phyloP scores from a whole-genome alignment of 495 filamentous ascomycete species.

The Neurospora cerealis region DNA sequence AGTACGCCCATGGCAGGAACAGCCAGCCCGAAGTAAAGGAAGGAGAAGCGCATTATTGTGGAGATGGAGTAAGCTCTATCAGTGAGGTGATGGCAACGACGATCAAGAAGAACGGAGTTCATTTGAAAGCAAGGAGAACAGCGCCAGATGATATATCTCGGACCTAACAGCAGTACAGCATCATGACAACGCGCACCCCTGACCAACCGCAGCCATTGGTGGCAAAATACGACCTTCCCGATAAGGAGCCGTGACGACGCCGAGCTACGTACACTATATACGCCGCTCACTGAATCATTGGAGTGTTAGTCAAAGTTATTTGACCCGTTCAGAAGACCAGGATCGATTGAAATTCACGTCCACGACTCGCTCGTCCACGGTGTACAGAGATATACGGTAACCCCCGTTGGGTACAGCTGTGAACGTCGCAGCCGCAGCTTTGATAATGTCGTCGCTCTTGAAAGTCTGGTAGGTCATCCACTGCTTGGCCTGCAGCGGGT shows the following conservation, averaged over 20 bases:
- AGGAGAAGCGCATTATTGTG: neutral
- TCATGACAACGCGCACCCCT: neutral
- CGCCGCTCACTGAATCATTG: neutral
- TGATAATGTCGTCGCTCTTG: neutral
- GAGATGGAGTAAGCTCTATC: neutral
- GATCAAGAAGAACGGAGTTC: neutral
- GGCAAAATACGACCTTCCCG: neutral
- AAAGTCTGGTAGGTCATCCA: no score
- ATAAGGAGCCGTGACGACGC: neutral
- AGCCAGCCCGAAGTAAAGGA: neutral
- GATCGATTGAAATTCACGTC: neutral
- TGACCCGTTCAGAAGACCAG: neutral
- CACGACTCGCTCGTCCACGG: neutral
- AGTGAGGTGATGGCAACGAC: neutral
- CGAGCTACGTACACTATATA: neutral
- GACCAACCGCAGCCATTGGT: neutral
- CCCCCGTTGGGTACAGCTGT: neutral
- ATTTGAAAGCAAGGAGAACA: neutral
- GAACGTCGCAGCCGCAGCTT: neutral
- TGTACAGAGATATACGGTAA: neutral
- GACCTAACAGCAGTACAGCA: neutral
- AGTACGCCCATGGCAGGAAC: neutral
- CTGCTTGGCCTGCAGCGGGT: no score
- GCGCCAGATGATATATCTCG: neutral
- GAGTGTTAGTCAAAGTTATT: neutral